Evolutionary conservation across 1,284 basidiomycete genomes (phyloP).

Genomic region (Irpex rosettiformis): DNA sequence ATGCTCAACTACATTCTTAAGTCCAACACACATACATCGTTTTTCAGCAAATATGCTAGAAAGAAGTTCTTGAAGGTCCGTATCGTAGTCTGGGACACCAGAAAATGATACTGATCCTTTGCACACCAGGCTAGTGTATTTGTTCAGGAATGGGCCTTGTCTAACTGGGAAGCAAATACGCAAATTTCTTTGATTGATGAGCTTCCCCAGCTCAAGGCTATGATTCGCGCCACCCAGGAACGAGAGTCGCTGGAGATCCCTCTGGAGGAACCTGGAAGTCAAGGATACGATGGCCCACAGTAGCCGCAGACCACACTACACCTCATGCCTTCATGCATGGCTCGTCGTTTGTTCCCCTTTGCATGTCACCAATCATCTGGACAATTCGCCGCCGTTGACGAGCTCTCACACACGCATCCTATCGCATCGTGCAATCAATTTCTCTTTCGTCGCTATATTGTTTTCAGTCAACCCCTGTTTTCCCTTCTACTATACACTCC

Average conservation of each 20-base stretch:
- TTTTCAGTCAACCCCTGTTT: background rate
- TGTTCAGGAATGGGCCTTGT: constrained; percentile 59
- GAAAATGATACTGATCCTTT: background rate
- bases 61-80: constrained; percentile 84
- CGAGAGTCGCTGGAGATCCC: constrained; percentile 17
- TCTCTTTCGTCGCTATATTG: background rate
- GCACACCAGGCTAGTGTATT: constrained; percentile 51
- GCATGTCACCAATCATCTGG: background rate
- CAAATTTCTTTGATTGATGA: constrained; percentile 51
- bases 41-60: constrained; percentile 80
- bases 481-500: background rate
- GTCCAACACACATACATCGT: constrained; percentile 69
- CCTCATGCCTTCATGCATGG: background rate
- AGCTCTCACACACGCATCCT: constrained; percentile 1
- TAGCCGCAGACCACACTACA: constrained; percentile 12
- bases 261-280: background rate
- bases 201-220: constrained; percentile 50
- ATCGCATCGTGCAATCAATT: background rate
- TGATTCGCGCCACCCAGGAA: constrained; percentile 39
- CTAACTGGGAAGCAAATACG: constrained; percentile 53
- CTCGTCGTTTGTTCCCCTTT: background rate
- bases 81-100: constrained; percentile 4
- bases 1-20: constrained; percentile 93
- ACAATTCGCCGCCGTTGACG: background rate
- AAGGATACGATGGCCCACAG: constrained; percentile 11